Evolutionary conservation across 2,329 filamentous ascomycete genomes (phyloP).

Genomic region (Calonectria pteridis): DNA sequence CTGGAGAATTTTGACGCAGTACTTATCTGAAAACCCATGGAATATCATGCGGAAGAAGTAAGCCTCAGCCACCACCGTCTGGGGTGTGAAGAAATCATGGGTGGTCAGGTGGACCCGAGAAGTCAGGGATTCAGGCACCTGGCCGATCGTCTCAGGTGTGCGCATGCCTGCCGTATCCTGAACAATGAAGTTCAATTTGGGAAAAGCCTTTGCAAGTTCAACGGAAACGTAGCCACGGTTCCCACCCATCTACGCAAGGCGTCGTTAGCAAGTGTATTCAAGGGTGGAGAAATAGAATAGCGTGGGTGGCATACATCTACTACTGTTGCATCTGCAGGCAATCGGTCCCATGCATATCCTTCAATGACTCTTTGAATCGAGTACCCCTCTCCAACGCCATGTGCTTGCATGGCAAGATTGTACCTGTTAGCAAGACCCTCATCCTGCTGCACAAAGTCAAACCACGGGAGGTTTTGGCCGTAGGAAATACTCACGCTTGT

Average conservation of each 20-base stretch:
- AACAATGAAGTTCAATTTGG: slow-evolving; percentile 57
- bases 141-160: slow-evolving; percentile 5
- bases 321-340: background rate
- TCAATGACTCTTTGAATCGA: background rate
- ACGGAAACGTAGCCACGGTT: slow-evolving; percentile 40
- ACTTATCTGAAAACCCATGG: slow-evolving; percentile 51
- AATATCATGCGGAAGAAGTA: slow-evolving; percentile 51
- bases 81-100: slow-evolving; percentile 47
- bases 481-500: slow-evolving; percentile 49
- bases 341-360: background rate
- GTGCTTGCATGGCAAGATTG: slow-evolving; percentile 49
- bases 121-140: background rate
- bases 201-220: slow-evolving; percentile 41
- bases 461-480: slow-evolving; percentile 41
- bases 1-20: slow-evolving; percentile 48
- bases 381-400: slow-evolving; percentile 40
- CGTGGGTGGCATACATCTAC: background rate
- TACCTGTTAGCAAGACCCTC: slow-evolving; percentile 43
- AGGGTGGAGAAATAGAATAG: fast-evolving
- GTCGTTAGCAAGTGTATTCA: background rate
- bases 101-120: slow-evolving; percentile 24
- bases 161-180: slow-evolving; percentile 59
- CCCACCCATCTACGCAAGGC: slow-evolving; percentile 35
- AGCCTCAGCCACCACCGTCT: slow-evolving; percentile 40
- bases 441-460: slow-evolving; percentile 46